Evolutionary conservation across 495 filamentous ascomycete genomes (phyloP).

Genomic region (Bacidia rubella): DNA sequence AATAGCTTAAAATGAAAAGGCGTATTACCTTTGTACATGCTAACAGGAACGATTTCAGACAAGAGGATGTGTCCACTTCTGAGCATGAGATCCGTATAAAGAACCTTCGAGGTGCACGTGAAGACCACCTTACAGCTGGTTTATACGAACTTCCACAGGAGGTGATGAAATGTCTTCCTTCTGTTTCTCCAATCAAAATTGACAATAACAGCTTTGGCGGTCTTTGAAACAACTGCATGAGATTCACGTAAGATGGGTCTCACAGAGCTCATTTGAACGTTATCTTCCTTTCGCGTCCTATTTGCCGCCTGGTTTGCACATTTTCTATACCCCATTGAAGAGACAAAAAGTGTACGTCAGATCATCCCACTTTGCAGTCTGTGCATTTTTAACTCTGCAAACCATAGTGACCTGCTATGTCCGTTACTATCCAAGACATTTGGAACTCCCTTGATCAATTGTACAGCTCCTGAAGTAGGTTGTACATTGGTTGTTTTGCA

Average conservation of each 20-base stretch:
- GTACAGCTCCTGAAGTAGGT: conserved; percentile 33
- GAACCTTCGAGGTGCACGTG: conserved; percentile 48
- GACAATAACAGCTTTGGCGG: conserved; percentile 34
- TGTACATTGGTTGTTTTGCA: conserved; percentile 3
- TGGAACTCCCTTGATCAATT: conserved; percentile 35
- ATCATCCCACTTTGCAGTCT: not conserved
- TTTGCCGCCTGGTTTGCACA: conserved; percentile 68
- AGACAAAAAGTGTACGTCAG: conserved; percentile 29
- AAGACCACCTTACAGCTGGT: conserved; percentile 65
- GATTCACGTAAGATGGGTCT: conserved; percentile 71
- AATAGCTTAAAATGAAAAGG: too few relatives aligned
- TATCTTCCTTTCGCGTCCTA: conserved; percentile 59
- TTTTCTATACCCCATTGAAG: conserved; percentile 54
- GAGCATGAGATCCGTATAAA: conserved; percentile 31
- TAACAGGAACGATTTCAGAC: conserved; percentile 45
- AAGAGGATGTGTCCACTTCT: conserved; percentile 25
- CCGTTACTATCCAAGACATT: conserved; percentile 47
- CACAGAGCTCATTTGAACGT: conserved; percentile 37
- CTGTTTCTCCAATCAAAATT: not conserved
- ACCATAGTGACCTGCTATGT: conserved; percentile 45
- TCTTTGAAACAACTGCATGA: conserved; percentile 56
- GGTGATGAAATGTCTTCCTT: conserved; percentile 23
- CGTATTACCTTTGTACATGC: conserved; percentile 69
- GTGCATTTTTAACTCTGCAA: not conserved
- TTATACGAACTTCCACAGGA: conserved; percentile 61